These are phyloP conservation scores for Thielaviopsis ethacetica DNA, from an alignment of 2,329 filamentous ascomycete genomes.

Conservation along the genomic window DNA sequence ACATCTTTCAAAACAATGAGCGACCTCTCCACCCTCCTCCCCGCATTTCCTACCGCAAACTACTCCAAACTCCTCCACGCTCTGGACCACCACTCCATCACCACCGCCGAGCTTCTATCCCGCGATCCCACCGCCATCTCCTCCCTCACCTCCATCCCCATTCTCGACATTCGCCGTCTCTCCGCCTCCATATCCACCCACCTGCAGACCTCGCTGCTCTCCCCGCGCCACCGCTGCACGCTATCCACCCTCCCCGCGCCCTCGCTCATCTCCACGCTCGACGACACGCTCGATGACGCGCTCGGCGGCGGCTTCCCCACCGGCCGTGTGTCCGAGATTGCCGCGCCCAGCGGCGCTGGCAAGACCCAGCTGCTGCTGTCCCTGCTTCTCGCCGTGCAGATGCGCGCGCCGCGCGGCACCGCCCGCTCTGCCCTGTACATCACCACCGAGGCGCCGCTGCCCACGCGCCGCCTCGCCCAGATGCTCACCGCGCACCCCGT, in stretches of 20 bases:
- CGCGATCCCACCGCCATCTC: conserved; percentile 71
- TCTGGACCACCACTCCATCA: conserved; percentile 63
- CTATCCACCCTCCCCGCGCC: background rate
- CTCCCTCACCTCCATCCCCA: conserved; percentile 66
- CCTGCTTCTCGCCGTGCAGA: conserved; percentile 69
- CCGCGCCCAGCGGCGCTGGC: conserved; percentile 82
- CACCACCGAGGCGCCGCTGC: conserved; percentile 75
- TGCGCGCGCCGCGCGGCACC: conserved; percentile 56
- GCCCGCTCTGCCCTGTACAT: conserved; percentile 73
- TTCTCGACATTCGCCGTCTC: conserved; percentile 64
- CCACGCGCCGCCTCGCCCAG: conserved; percentile 67
- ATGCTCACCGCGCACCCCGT: conserved; percentile 36
- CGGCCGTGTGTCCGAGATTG: conserved; percentile 73
- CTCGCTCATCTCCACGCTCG: conserved; percentile 57
- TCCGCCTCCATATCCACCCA: conserved; percentile 48
- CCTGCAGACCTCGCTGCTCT: conserved; percentile 44
- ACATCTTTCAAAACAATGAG: too few species aligned
- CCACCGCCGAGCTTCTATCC: conserved; percentile 70
- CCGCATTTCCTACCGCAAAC: conserved; percentile 53
- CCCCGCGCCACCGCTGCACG: conserved; percentile 9
- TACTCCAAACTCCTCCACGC: conserved; percentile 63
- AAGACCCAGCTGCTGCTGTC: conserved; percentile 90
- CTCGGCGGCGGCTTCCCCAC: conserved; percentile 67
- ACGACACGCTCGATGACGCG: conserved; percentile 49
- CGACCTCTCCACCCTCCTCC: conserved; percentile 70